Base-by-base conservation (phyloP, 768 basidiomycete genomes). In the Agaricus sinodeliciosus region DNA sequence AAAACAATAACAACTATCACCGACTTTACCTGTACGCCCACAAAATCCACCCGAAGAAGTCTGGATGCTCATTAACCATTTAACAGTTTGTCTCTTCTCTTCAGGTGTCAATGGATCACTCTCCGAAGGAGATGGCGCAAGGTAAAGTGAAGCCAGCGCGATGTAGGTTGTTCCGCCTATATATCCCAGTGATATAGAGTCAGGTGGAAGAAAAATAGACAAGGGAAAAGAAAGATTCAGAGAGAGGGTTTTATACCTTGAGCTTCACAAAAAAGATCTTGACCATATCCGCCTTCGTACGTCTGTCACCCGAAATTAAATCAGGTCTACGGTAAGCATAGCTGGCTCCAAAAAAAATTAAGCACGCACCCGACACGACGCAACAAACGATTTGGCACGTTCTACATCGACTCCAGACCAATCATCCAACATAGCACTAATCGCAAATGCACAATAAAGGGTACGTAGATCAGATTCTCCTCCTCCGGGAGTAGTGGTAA, bases 1-100 rank as follows among this genome's bases (percentile, higher is more conserved):
- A 67, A 96, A 98, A 58, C 89, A 90, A 67, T 99, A 99, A 65
- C 95, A 99, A 2, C 93, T 90, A 58, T 98, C 95, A 4, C 87
- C 79, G 3, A 77, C 73, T 69, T 99, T 99, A 54, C 82, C 85
- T 1, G 92, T 92, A 19, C 95, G 78, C 2, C 95, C 95, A 59
- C 86, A 73, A 63, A 93, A 96, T 0, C 95, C 95, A 0, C 92
- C 92, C 0, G 74, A 73, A 0, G 60, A 55, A 43, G 79, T 72
- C 63, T 92, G 93, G 47, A 87, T 88, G 42, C 82, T 78, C 13
- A 84, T 56, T 1, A 94, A 72, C 93, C 94, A 98, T 26, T 83
- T 73, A 26, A 88, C 70, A 0, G 90, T 89, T 41, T 69, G 65
- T 8, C 70, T 61, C 41, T 72, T 75, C 57, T 87, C 78, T 6